These are phyloP conservation scores for Paraphoma sp. DNA, from an alignment of 2,329 filamentous ascomycete genomes.

Conservation along the genomic window DNA sequence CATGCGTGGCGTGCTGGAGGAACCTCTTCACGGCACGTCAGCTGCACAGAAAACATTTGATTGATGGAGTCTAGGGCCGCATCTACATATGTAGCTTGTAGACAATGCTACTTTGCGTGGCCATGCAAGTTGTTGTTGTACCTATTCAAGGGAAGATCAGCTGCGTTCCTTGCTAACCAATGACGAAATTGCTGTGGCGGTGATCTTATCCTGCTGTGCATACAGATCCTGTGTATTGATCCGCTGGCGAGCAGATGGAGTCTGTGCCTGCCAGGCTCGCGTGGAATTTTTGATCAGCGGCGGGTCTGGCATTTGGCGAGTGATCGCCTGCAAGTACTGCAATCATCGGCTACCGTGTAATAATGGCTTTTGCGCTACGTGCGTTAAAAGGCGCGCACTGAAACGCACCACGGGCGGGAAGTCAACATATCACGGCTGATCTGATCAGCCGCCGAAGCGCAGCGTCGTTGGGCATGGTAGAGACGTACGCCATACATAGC, in stretches of 20 bases:
- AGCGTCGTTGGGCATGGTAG: neutral
- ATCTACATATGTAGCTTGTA: neutral
- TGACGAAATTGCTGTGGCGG: neutral
- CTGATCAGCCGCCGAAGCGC: neutral
- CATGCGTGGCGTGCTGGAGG: constrained; percentile 13
- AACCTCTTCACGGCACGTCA: neutral
- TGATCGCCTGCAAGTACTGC: neutral
- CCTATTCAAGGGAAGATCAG: neutral
- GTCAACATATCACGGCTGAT: neutral
- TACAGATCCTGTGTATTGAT: neutral
- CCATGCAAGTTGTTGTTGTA: neutral
- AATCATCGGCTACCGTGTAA: constrained; percentile 4
- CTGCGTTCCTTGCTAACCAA: neutral
- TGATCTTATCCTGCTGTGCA: neutral
- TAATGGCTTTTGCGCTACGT: constrained; percentile 2
- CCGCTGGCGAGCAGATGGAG: neutral
- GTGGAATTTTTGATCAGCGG: constrained; percentile 13
- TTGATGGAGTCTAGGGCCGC: neutral
- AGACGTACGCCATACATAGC: neutral
- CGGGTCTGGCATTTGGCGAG: constrained; percentile 5
- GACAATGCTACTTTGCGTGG: constrained; percentile 2
- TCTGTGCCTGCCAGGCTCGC: constrained; percentile 1
- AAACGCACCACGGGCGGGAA: no score
- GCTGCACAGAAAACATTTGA: neutral
- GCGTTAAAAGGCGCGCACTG: neutral